Base-by-base conservation (phyloP, 345 rosid genomes). In the Toxicodendron radicans region DNA sequence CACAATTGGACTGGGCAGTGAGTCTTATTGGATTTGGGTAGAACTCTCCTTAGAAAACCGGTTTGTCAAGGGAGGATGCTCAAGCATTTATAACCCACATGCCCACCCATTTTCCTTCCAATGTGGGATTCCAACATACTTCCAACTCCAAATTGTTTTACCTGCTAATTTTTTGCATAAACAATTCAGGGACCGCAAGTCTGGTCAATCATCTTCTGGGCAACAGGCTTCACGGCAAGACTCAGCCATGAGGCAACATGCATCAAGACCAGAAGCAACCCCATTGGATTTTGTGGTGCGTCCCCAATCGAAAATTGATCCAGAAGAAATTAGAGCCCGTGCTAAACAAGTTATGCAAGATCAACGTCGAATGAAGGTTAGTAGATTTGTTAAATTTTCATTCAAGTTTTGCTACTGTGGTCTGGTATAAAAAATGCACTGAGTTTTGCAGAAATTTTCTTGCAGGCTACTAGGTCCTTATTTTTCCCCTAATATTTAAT, bases 221-320 rank as follows among this genome's bases (percentile, higher is more conserved):
- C 86, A 85, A 68, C 89, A 84, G 61, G 76, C 94, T 68, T 84
- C 98, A 24, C 85, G 90, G 74, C 87, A 88, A 64, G 97, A 91
- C 61, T 78, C 91, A 61, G 90, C 95, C 72, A 80, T 88, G n/a
- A 83, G 91, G 73, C 84, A 84, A 49, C 89, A 83, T 75, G 85
- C 99, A 30, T 80, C 97, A 18, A 87, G 98, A 76, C 99, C 99
- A 48, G 99, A 95, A 82, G 98, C 99, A 65, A 88, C 99, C 20
- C 94, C 97, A 17, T 73, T 95, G 87, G 99, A 95, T 83, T 95
- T 90, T 77, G 18, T 89, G 32, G 89, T 93, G 76, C 99, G 99
- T 54, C 99, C 98, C 61, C 98, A 91, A 70, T 95, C 99, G 59
- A 95, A 95, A 88, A 80, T 95, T 83, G 99, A 95, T 66, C 96